Conservation (phyloP, 2,329 filamentous ascomycete species). For the Penicillium sp. region DNA sequence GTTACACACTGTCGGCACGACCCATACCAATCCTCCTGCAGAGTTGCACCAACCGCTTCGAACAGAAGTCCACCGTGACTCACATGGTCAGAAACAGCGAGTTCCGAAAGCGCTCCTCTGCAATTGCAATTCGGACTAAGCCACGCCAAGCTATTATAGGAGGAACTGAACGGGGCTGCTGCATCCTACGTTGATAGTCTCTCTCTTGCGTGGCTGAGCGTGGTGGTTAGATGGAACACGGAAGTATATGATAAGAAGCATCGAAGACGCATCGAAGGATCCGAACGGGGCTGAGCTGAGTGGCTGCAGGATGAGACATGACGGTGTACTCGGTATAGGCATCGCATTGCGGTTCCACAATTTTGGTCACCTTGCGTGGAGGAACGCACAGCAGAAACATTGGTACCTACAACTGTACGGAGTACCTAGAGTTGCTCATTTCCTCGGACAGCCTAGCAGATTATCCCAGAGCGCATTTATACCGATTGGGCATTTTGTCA, state of each 20-base stretch:
- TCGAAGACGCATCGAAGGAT: conserved; percentile 33
- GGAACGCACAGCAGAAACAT: background rate
- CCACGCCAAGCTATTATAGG: conserved; percentile 9
- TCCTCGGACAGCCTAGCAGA: background rate
- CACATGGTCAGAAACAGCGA: background rate
- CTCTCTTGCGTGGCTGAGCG: conserved; percentile 7
- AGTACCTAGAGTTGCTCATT: background rate
- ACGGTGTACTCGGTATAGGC: background rate
- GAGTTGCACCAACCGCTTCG: conserved; percentile 12
- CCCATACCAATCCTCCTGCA: conserved; percentile 4
- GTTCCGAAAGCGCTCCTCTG: background rate
- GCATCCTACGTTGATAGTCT: conserved; percentile 10
- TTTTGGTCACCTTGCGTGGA: background rate
- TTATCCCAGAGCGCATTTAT: background rate
- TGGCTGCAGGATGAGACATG: conserved; percentile 16
- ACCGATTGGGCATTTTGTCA: background rate
- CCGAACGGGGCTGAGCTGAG: conserved; percentile 16
- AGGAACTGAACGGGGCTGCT: conserved; percentile 10
- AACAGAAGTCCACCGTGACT: background rate
- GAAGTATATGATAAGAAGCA: conserved; percentile 15
- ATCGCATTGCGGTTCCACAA: background rate
- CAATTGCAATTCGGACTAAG: conserved; percentile 11
- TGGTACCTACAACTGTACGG: background rate
- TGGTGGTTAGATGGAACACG: conserved; percentile 2
- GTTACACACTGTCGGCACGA: conserved; percentile 16